These are phyloP conservation scores for Aquilaria agallochum DNA, from an alignment of 441 rosid species.

Conservation along the genomic window DNA sequence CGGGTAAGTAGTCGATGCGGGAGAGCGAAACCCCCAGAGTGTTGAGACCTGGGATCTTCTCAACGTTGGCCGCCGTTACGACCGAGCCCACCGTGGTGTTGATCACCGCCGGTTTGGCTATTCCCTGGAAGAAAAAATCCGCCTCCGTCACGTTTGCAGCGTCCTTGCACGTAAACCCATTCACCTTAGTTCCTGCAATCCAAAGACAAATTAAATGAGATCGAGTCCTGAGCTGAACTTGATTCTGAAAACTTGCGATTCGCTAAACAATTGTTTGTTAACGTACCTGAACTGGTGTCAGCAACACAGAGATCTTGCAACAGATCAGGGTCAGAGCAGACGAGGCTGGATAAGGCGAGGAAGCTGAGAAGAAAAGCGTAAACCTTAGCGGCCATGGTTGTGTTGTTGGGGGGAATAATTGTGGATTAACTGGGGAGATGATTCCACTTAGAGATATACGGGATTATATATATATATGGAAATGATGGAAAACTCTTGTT, in stretches of 20 bases:
- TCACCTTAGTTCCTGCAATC: constrained; percentile 44
- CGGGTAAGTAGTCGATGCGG: constrained; percentile 61
- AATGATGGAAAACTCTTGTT: constrained; percentile 15
- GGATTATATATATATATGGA: constrained; percentile 2
- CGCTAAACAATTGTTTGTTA: no score
- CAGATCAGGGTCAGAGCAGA: constrained; percentile 63
- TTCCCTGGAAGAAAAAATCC: constrained; percentile 72
- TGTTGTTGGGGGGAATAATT: not conserved
- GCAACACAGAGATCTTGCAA: constrained; percentile 91
- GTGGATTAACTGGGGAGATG: not conserved
- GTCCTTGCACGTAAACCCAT: constrained; percentile 77
- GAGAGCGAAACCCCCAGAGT: constrained; percentile 77
- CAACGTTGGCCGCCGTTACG: constrained; percentile 70
- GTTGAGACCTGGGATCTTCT: constrained; percentile 87
- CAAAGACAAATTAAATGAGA: no score
- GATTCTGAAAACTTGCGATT: not conserved
- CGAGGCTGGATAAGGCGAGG: constrained; percentile 18
- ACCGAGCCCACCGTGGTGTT: constrained; percentile 63
- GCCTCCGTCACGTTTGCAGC: constrained; percentile 47
- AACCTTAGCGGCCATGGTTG: constrained; percentile 28
- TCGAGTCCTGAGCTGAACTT: not conserved
- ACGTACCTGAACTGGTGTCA: constrained; percentile 47
- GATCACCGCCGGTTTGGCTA: constrained; percentile 47
- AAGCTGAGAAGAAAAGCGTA: constrained; percentile 26
- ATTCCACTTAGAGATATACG: constrained; percentile 7